Percentiles rank a stretch among this genome's conserved stretches.
phyloP scores from a whole-genome alignment of 305 asterid genomes.

The Withania somnifera region DNA sequence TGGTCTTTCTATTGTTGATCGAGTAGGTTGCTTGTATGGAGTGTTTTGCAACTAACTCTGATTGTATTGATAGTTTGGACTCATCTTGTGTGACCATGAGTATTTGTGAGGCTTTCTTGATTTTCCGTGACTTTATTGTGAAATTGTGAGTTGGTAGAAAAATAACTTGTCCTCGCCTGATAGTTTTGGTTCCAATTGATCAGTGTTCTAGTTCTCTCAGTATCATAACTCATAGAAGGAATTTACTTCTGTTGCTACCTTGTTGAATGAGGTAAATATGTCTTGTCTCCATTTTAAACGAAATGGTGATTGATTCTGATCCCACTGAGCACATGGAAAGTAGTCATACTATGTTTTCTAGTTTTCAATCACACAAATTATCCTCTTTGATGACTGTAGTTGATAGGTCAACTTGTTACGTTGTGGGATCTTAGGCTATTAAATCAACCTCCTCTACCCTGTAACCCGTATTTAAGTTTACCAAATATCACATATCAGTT shows the following conservation, averaged over 20 bases:
- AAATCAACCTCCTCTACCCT: background rate
- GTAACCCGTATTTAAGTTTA: background rate
- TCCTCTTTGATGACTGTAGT: background rate
- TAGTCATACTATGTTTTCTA: background rate
- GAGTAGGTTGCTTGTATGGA: background rate
- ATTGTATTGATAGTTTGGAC: background rate
- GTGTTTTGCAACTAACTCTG: background rate
- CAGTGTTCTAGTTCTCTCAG: background rate
- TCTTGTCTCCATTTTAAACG: background rate
- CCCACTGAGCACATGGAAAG: background rate
- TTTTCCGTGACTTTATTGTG: background rate
- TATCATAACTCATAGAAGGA: background rate
- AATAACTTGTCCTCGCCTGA: background rate
- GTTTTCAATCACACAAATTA: background rate
- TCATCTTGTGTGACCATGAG: background rate
- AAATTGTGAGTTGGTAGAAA: background rate
- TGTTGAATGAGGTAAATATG: background rate
- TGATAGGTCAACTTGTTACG: background rate
- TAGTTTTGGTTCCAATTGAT: background rate
- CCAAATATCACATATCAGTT: background rate
- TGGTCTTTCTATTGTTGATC: background rate
- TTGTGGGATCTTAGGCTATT: background rate
- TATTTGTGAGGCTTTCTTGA: background rate
- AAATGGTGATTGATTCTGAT: background rate
- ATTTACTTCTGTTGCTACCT: background rate